These are phyloP conservation scores for Atkinsonella hypoxylon DNA, from an alignment of 2,329 filamentous ascomycete genomes.

Conservation along the genomic window DNA sequence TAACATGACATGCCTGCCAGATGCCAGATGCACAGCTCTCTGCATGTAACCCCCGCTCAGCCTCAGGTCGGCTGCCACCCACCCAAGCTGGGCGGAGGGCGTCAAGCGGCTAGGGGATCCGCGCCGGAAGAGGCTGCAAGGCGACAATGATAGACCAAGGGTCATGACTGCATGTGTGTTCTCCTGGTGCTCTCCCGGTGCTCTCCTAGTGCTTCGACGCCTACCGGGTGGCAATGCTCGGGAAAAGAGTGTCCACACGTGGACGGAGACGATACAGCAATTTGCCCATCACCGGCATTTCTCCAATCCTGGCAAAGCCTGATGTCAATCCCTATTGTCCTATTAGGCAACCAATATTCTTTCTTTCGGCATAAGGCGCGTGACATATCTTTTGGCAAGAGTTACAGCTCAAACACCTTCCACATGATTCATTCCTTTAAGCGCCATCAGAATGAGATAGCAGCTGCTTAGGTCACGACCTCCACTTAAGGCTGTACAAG, in stretches of 20 bases:
- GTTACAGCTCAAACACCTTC: background rate
- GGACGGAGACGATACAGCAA: background rate
- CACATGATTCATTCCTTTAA: too few relatives aligned
- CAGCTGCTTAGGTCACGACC: too few relatives aligned
- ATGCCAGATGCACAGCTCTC: too few relatives aligned
- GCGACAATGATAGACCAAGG: background rate
- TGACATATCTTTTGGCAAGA: background rate
- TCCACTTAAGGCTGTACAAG: background rate
- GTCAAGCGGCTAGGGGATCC: background rate
- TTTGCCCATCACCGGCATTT: too few relatives aligned
- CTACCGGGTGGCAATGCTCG: background rate
- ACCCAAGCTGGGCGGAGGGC: conserved; percentile 1
- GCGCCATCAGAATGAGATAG: too few relatives aligned
- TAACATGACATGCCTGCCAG: too few relatives aligned
- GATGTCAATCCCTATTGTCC: background rate
- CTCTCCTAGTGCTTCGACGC: background rate
- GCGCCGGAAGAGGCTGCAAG: background rate
- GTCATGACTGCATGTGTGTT: background rate
- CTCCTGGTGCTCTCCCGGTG: too few relatives aligned
- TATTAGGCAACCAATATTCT: background rate
- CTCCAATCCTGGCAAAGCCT: too few relatives aligned
- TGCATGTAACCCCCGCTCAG: background rate
- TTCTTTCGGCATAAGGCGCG: background rate
- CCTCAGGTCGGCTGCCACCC: background rate
- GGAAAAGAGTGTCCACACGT: background rate